phyloP scores from a whole-genome alignment of 257 asterid species.

The Ajuga chamaepitys region DNA sequence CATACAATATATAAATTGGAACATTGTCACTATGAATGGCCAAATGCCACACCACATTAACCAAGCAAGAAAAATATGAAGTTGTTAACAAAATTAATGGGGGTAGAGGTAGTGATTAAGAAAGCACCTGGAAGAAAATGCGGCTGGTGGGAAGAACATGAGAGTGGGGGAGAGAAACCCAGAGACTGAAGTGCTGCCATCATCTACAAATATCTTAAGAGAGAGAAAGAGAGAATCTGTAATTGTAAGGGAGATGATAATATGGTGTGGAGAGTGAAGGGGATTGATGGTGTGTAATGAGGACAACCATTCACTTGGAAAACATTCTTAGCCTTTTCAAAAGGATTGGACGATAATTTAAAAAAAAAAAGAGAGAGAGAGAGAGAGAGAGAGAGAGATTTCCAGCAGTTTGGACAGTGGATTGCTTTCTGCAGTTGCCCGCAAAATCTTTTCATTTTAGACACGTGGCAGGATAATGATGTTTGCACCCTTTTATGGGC shows the following conservation, averaged over 20 bases:
- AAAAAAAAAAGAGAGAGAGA: too few species aligned
- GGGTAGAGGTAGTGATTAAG: neutral
- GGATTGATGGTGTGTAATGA: constrained; percentile 44
- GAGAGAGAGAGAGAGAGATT: too few species aligned
- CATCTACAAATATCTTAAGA: neutral
- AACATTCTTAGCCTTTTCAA: constrained; percentile 23
- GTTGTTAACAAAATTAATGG: neutral
- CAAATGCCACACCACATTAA: constrained; percentile 4
- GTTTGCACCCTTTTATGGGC: too few species aligned
- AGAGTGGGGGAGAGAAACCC: constrained; percentile 46
- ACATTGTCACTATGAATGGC: neutral
- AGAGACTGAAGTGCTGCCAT: constrained; percentile 71
- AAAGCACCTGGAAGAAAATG: constrained; percentile 43
- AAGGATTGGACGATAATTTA: neutral
- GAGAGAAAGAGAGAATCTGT: neutral
- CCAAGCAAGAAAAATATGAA: neutral
- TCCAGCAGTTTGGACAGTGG: too few species aligned
- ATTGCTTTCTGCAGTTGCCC: too few species aligned
- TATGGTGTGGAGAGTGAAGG: constrained; percentile 13
- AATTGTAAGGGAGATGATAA: constrained; percentile 25
- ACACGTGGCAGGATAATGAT: neutral
- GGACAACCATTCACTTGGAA: constrained; percentile 58
- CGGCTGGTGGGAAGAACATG: constrained; percentile 38
- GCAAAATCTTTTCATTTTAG: neutral
- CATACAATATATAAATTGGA: too few species aligned